Base-by-base conservation (phyloP, 1,139 yeast species). In the Pichia sp. region DNA sequence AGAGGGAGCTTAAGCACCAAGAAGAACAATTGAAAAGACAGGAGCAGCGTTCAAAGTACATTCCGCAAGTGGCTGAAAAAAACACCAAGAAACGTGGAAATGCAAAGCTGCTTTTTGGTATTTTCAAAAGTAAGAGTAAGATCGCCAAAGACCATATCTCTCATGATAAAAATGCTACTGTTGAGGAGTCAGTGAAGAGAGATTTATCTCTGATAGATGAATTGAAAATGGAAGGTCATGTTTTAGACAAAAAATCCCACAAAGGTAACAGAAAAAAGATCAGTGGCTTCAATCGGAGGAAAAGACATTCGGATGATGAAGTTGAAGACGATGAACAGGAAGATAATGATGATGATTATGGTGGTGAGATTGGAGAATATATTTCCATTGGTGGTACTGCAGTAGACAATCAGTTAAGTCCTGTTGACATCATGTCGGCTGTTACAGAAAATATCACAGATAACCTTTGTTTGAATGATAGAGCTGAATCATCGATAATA, bases 121-220 rank as follows among this genome's bases (percentile, higher is more conserved):
- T 51, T 7, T 51, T 51, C 30, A 35, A 44, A 7, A 35, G 45
- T 21, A 51, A 50, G 39, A 47, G 50, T 17, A 47, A 49, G 24
- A 51, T 52, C 17, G 44, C 54, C 2, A 45, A 41, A 22, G 54
- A 51, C 31, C 47, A 45, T 28, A 32, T 50, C 11, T 41, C 49
- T 2, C 48, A 46, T 20, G 31, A 39, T 9, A 39, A 36, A 15
- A 9, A 36, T 5, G 28, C 14, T 4, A 10, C 9, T 2, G 30
- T 7, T 7, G 38, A 28, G 1, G 20, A 31, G 11, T 4, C 15
- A 3, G 17, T 24, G 6, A 4, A 14, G 1, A 17, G 10, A 4
- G 41, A 41, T 3, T 31, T 42, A 9, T 44, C 47, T 6, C 19
- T 44, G 4, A 39, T 26, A 17, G 47, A 44, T 15, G 34, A 39